Evolutionary conservation across 2,329 filamentous ascomycete genomes (phyloP), one percentile per base, ranked within the genome.

Genomic region (Cladosporium sp.): DNA sequence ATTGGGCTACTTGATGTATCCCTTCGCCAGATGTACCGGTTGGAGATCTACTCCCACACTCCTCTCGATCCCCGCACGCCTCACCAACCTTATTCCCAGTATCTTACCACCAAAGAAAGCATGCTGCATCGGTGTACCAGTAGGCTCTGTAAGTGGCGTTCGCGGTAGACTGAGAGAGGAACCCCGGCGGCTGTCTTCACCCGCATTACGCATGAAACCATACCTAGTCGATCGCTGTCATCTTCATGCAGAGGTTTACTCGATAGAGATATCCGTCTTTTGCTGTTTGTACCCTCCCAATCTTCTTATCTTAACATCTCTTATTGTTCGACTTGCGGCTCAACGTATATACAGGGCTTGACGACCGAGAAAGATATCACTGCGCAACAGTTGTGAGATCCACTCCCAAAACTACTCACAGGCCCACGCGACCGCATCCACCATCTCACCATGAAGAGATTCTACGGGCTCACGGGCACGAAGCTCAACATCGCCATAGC

Each of bases 401-500:
- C 8, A n/a, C n/a, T 3, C 32, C n/a, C n/a, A 3, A 16, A 3
- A 35, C 32, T 15, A 35, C 22, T 27, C 13, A 35, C n/a, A 16
- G n/a, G 2, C 32, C 6, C 3, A 35, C 11, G 8, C 13, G 13
- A 7, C n/a, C 12, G 12, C 13, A n/a, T 7, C 13, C 5, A 15
- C 20, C n/a, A n/a, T 18, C 7, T 15, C 38, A 22, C 18, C 30
- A 50, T 51, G 41, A 51, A 51, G 36, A 62, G 56, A 18, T 72
- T 67, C 53, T 63, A 70, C 54, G 70, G 70, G 59, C 65, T 73
- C 12, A 62, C 62, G 53, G 70, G 70, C 63, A 61, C 58, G 32
- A 58, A 58, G 41, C 64, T 73, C 29, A 69, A 72, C 40, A 54
- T 72, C 19, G 69, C 69, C 49, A 70, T 73, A 55, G 66, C 69